phyloP scores from a whole-genome alignment of 1,284 basidiomycete genomes.

The Ganoderma meredithae region DNA sequence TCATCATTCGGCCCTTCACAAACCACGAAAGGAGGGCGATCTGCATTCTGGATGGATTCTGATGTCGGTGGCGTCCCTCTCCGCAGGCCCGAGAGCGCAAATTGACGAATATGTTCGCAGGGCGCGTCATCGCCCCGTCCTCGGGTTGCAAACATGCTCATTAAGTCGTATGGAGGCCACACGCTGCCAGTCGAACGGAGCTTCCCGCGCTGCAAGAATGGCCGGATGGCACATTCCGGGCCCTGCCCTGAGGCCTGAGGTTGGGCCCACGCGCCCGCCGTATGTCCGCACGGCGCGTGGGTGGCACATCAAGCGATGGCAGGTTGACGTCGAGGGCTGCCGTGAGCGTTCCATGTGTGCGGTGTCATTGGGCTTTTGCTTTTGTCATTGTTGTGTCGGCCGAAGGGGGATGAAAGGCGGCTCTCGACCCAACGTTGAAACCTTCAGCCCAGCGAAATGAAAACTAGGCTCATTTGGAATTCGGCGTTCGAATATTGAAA shows the following conservation, averaged over 20 bases:
- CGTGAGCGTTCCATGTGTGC: too few species aligned
- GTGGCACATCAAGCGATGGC: neutral
- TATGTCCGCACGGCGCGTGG: neutral
- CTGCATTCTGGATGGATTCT: neutral
- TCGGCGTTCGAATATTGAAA: too few species aligned
- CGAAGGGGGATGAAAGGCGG: too few species aligned
- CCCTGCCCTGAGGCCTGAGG: neutral
- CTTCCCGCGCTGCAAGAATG: neutral
- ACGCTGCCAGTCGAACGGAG: neutral
- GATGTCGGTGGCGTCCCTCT: neutral
- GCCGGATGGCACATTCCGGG: neutral
- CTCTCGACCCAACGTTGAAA: too few species aligned
- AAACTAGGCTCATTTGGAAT: too few species aligned
- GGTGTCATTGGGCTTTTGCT: too few species aligned
- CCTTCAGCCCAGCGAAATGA: too few species aligned
- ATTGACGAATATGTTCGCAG: neutral
- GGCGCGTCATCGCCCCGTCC: neutral
- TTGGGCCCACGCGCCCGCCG: neutral
- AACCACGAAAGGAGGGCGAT: neutral
- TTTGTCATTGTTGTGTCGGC: too few species aligned
- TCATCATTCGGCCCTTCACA: too few species aligned
- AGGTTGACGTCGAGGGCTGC: neutral
- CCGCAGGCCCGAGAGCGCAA: neutral
- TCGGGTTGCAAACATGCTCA: neutral
- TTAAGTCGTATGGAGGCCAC: too few species aligned